These are phyloP conservation scores for Chloroidium sp. DNA, from an alignment of 163 green algal genomes.

Conservation along the genomic window DNA sequence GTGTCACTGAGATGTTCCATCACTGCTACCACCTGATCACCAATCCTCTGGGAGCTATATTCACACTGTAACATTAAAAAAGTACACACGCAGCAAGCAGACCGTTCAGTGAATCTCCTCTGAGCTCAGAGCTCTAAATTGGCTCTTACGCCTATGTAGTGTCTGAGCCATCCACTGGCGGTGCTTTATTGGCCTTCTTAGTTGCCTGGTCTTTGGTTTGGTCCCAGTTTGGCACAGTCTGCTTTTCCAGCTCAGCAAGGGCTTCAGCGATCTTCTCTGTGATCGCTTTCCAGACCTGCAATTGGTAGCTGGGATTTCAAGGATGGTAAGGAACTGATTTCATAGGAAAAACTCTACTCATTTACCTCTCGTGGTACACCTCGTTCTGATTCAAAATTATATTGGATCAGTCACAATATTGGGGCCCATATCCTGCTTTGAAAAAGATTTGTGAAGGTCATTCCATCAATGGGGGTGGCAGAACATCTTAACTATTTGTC, in stretches of 20 bases:
- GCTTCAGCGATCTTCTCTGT: constrained; percentile 32
- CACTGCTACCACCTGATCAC: too few relatives aligned
- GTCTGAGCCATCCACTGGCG: too few relatives aligned
- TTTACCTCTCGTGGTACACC: neutral
- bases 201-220: neutral
- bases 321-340: neutral
- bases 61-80: too few relatives aligned
- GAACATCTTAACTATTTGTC: neutral
- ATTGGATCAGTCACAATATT: neutral
- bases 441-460: neutral
- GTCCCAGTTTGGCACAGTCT: constrained; percentile 1
- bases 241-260: constrained; percentile 35
- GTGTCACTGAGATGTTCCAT: too few relatives aligned
- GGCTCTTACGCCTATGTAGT: too few relatives aligned
- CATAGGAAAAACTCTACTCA: neutral
- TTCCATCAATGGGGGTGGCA: neutral
- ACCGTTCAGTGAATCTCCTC: too few relatives aligned
- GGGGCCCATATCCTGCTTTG: neutral
- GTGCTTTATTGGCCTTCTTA: too few relatives aligned
- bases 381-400: neutral
- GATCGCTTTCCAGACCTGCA: constrained; percentile 52
- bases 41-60: too few relatives aligned
- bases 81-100: too few relatives aligned
- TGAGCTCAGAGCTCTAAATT: too few relatives aligned
- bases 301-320: too few relatives aligned